A percentile compares a stretch with the other conserved stretches of the same genome.
Evolutionary conservation across 306 rosid genomes (phyloP).

Genomic region (Fragaria vesca): DNA sequence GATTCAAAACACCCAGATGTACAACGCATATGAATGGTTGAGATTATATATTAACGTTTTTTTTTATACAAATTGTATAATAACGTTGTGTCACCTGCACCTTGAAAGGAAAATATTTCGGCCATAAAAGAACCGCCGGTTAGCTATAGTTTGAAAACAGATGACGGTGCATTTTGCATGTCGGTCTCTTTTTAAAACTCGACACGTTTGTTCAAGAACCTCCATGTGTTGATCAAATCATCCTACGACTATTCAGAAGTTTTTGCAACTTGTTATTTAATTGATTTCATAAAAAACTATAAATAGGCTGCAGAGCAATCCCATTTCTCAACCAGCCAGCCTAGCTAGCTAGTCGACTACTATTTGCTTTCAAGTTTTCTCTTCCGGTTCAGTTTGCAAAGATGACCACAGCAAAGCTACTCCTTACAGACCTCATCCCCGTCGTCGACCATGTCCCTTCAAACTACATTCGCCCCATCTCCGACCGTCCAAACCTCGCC

Average conservation of each 20-base stretch:
- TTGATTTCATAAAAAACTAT: background rate
- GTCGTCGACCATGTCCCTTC: conserved; percentile 31
- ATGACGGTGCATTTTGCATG: background rate
- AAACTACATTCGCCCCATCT: conserved; percentile 39
- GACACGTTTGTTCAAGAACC: background rate
- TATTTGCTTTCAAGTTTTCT: background rate
- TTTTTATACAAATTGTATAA: too few relatives aligned
- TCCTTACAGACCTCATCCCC: conserved; percentile 36
- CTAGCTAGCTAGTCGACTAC: background rate
- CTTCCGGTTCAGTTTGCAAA: background rate
- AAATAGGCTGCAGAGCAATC: background rate
- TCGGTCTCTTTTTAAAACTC: background rate
- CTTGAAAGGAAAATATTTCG: too few relatives aligned
- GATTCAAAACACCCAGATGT: too few relatives aligned
- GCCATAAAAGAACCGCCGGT: background rate
- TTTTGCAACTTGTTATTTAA: background rate
- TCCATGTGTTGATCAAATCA: background rate
- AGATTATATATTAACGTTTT: too few relatives aligned
- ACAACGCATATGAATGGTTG: too few relatives aligned
- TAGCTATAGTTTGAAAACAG: background rate
- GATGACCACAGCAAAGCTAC: conserved; percentile 28
- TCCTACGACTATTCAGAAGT: background rate
- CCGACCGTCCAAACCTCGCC: conserved; percentile 43
- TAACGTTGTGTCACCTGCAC: too few relatives aligned
- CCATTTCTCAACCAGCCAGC: background rate